Conservation (phyloP, 2,329 filamentous ascomycete genomes). For the Mollisiaceae sp. region DNA sequence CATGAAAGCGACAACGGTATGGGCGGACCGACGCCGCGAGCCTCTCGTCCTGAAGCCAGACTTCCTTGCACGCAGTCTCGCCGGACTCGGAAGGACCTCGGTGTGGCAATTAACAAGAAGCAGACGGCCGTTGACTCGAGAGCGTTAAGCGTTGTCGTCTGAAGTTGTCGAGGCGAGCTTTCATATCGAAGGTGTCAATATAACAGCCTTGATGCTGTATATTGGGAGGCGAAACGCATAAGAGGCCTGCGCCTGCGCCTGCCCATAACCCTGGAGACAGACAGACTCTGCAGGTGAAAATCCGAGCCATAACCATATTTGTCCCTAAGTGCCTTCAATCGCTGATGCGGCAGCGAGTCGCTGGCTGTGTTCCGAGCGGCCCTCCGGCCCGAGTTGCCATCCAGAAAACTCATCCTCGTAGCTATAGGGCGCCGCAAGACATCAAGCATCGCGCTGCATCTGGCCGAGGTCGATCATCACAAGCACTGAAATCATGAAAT, state of each 20-base stretch:
- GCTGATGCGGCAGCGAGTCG: neutral
- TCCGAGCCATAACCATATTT: neutral
- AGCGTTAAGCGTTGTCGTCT: neutral
- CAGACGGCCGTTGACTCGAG: neutral
- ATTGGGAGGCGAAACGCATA: slow-evolving; percentile 9
- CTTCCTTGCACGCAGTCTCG: slow-evolving; percentile 13
- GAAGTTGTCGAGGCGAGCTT: slow-evolving; percentile 1
- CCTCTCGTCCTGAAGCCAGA: slow-evolving; percentile 15
- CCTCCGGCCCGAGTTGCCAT: slow-evolving; percentile 27
- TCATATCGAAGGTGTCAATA: slow-evolving; percentile 9
- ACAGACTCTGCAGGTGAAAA: neutral
- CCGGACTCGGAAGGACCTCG: slow-evolving; percentile 11
- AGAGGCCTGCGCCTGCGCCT: too few species aligned
- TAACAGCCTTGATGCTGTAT: neutral
- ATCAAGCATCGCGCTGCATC: neutral
- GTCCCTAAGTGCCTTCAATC: neutral
- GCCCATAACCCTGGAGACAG: neutral
- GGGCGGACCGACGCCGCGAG: slow-evolving; percentile 38
- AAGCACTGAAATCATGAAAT: neutral
- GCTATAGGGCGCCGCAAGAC: neutral
- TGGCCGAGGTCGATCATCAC: neutral
- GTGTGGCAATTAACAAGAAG: slow-evolving; percentile 13
- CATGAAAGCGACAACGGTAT: slow-evolving; percentile 13
- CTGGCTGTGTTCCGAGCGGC: slow-evolving; percentile 9
- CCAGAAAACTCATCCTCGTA: neutral